Evolutionary conservation across 139 green algal species (phyloP).

Genomic region (Chlorella vulgaris): DNA sequence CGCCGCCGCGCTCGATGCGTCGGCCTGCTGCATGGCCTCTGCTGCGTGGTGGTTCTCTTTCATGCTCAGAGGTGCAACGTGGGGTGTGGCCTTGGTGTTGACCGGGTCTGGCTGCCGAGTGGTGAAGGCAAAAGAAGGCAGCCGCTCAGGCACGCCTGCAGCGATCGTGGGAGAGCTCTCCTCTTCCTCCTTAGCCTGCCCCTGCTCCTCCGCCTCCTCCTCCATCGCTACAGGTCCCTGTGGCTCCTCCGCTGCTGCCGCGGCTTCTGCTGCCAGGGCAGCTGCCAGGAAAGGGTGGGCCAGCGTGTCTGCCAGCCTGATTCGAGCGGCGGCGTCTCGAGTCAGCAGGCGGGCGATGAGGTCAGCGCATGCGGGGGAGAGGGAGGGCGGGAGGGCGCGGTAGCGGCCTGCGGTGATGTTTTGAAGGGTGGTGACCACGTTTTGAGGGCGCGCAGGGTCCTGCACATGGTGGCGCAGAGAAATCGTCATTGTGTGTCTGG

Average conservation of each 20-base stretch:
- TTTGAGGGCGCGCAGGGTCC: constrained; percentile 38
- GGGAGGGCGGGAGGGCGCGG: background rate
- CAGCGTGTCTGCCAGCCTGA: constrained; percentile 6
- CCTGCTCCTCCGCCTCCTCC: background rate
- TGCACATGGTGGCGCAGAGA: background rate
- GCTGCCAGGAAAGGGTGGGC: constrained; percentile 32
- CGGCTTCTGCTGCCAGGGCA: background rate
- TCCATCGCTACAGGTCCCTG: background rate
- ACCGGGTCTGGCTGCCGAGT: too few relatives aligned
- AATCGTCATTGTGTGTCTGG: background rate
- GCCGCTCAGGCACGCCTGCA: too few relatives aligned
- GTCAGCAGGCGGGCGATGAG: constrained; percentile 36
- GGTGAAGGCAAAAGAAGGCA: too few relatives aligned
- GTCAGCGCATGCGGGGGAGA: constrained; percentile 27
- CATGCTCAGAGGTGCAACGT: too few relatives aligned
- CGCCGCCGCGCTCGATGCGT: too few relatives aligned
- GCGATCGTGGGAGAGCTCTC: too few relatives aligned
- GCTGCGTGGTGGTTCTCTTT: too few relatives aligned
- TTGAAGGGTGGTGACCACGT: constrained; percentile 45
- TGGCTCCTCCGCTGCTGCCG: background rate
- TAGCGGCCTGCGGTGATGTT: constrained; percentile 31
- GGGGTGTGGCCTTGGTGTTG: too few relatives aligned
- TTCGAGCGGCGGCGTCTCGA: background rate
- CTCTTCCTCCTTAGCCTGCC: background rate
- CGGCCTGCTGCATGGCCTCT: too few relatives aligned